Evolutionary conservation across 108 stramenopile species (phyloP).

Genomic region (Hondaea fermentalgiana): DNA sequence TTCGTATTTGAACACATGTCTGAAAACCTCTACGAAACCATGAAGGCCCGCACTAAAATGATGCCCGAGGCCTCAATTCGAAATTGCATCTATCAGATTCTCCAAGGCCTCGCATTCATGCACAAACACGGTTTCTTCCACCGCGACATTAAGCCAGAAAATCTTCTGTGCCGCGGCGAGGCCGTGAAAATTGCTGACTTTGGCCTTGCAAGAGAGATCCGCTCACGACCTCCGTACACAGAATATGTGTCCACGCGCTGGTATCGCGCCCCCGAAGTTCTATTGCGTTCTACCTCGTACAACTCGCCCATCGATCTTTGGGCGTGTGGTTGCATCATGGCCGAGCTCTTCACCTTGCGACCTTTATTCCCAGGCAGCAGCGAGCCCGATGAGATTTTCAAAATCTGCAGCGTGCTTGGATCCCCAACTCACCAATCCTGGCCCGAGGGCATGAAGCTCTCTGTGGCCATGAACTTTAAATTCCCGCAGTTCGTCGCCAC

Average conservation of each 20-base stretch:
- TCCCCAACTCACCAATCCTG: slow-evolving; percentile 47
- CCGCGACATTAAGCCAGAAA: slow-evolving; percentile 90
- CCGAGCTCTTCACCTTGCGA: slow-evolving; percentile 71
- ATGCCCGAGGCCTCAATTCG: slow-evolving; percentile 55
- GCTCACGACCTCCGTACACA: slow-evolving; percentile 64
- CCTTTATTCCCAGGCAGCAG: slow-evolving; percentile 82
- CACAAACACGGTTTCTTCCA: slow-evolving; percentile 79
- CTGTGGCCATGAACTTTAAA: slow-evolving; percentile 51
- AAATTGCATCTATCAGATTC: slow-evolving; percentile 72
- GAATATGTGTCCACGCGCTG: slow-evolving; percentile 88
- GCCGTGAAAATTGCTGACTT: slow-evolving; percentile 84
- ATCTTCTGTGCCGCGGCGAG: slow-evolving; percentile 68
- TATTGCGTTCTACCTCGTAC: slow-evolving; percentile 63
- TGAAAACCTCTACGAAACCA: slow-evolving; percentile 76
- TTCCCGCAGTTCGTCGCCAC: slow-evolving; percentile 58
- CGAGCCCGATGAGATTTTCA: slow-evolving; percentile 81
- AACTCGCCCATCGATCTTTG: slow-evolving; percentile 82
- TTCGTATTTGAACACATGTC: slow-evolving; percentile 97
- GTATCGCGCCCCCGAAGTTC: slow-evolving; percentile 93
- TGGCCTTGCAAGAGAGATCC: slow-evolving; percentile 69
- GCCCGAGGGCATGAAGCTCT: slow-evolving; percentile 56
- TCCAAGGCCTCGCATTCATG: slow-evolving; percentile 75
- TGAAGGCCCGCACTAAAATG: slow-evolving; percentile 36
- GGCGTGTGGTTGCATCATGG: slow-evolving; percentile 79
- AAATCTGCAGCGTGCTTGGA: slow-evolving; percentile 71